Conservation (phyloP, 139 green algal genomes). For the Closterium sp. region DNA sequence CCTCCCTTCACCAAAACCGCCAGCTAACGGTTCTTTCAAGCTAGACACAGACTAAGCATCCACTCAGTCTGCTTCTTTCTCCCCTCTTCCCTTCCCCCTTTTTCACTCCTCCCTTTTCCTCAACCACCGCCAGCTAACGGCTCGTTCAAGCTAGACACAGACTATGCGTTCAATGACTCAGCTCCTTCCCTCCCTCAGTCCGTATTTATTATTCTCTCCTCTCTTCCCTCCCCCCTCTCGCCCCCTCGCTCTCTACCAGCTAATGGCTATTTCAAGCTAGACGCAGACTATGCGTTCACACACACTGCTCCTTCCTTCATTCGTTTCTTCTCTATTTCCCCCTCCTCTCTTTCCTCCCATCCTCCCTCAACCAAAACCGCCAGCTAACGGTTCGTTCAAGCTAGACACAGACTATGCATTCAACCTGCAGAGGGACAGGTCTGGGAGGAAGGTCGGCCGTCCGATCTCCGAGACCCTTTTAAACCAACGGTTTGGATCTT, state of each 20-base stretch:
- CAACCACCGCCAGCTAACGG: too few species aligned
- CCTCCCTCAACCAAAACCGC: neutral
- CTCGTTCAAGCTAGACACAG: too few species aligned
- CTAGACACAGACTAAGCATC: too few species aligned
- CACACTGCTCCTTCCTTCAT: neutral
- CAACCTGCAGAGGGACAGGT: neutral
- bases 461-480: neutral
- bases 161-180: too few species aligned
- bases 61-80: too few species aligned
- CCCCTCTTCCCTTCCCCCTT: too few species aligned
- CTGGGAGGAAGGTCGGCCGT: neutral
- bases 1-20: too few species aligned
- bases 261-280: neutral
- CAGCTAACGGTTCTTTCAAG: too few species aligned
- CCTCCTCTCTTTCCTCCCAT: neutral
- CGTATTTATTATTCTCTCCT: too few species aligned
- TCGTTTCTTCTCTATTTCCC: neutral
- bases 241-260: neutral
- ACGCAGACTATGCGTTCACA: neutral
- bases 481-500: neutral
- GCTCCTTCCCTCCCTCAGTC: too few species aligned
- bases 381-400: neutral
- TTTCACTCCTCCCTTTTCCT: too few species aligned
- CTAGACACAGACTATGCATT: neutral
- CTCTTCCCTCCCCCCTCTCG: too few species aligned